These are phyloP conservation scores for Pestalotiopsis sp. DNA, from an alignment of 2,329 filamentous ascomycete genomes.

Conservation along the genomic window DNA sequence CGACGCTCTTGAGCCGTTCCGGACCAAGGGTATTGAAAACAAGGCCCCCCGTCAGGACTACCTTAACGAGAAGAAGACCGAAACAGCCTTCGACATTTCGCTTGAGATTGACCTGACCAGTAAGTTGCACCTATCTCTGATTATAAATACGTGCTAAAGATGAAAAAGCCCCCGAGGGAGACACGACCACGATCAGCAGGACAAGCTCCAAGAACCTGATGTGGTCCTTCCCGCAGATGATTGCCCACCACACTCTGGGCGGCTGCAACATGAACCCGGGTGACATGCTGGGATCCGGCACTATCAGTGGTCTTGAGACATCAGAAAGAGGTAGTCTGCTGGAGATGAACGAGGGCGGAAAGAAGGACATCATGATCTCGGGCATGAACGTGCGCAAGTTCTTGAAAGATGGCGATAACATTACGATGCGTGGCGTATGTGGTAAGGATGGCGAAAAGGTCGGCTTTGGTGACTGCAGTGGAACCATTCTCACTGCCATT, in stretches of 20 bases:
- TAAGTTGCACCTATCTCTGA: constrained; percentile 31
- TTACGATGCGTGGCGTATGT: constrained; percentile 41
- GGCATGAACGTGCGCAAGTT: constrained; percentile 43
- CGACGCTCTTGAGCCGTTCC: constrained; percentile 68
- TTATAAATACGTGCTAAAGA: constrained; percentile 15
- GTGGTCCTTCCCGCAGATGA: constrained; percentile 84
- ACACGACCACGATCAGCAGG: constrained; percentile 58
- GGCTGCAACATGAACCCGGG: constrained; percentile 75
- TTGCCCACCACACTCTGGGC: constrained; percentile 76
- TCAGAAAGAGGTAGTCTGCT: constrained; percentile 44
- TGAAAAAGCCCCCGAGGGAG: constrained; percentile 41
- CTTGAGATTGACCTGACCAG: constrained; percentile 66
- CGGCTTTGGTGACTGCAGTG: constrained; percentile 46
- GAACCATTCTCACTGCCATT: constrained; percentile 27
- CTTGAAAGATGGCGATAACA: constrained; percentile 46
- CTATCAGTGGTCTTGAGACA: constrained; percentile 57
- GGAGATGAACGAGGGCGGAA: constrained; percentile 48
- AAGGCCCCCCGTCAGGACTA: constrained; percentile 38
- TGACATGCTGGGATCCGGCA: constrained; percentile 77
- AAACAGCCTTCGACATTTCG: constrained; percentile 69
- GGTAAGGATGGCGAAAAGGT: constrained; percentile 36
- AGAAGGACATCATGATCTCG: constrained; percentile 40
- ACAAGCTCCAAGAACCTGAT: constrained; percentile 69
- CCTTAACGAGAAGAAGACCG: constrained; percentile 59
- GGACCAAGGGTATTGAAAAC: constrained; percentile 33